Evolutionary conservation across 805 yeast genomes (phyloP).

Genomic region (Sungouiella blattae): DNA sequence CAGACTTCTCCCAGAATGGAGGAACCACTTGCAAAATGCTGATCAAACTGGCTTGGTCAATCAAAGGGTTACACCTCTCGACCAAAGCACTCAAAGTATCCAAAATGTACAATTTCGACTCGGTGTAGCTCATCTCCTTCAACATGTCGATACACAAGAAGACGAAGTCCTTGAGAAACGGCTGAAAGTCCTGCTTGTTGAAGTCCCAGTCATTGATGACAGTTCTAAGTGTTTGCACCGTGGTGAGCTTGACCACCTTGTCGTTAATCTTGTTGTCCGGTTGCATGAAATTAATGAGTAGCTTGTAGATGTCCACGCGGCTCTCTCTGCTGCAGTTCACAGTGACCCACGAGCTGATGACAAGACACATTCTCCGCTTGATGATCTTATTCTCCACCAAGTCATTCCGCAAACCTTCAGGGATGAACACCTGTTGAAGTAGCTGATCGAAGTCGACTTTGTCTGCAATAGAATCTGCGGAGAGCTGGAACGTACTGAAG

Average conservation of each 20-base stretch:
- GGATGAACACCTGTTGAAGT: slow-evolving; percentile 59
- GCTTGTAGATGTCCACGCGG: slow-evolving; percentile 54
- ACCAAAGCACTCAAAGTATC: slow-evolving; percentile 63
- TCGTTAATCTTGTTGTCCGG: slow-evolving; percentile 52
- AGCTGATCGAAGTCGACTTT: slow-evolving; percentile 66
- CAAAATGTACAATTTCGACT: slow-evolving; percentile 71
- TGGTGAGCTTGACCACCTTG: slow-evolving; percentile 74
- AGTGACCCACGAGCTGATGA: slow-evolving; percentile 78
- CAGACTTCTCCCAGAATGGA: slow-evolving; percentile 65
- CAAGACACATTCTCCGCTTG: slow-evolving; percentile 71
- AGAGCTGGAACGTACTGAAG: slow-evolving; percentile 77
- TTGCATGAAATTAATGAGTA: slow-evolving; percentile 50
- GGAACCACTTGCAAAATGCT: slow-evolving; percentile 61
- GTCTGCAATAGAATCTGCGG: slow-evolving; percentile 62
- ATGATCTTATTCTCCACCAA: slow-evolving; percentile 54
- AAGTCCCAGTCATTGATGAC: slow-evolving; percentile 88
- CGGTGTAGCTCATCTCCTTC: slow-evolving; percentile 54
- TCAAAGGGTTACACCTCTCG: slow-evolving; percentile 61
- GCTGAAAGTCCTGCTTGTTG: slow-evolving; percentile 60
- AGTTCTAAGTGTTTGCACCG: slow-evolving; percentile 63
- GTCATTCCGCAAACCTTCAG: slow-evolving; percentile 52
- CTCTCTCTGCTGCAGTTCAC: slow-evolving; percentile 60
- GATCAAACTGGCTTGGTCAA: slow-evolving; percentile 48
- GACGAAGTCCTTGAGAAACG: slow-evolving; percentile 56
- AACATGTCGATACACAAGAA: slow-evolving; percentile 48